Conservation (phyloP, 495 filamentous ascomycete species). For the Hamigera avellanea region DNA sequence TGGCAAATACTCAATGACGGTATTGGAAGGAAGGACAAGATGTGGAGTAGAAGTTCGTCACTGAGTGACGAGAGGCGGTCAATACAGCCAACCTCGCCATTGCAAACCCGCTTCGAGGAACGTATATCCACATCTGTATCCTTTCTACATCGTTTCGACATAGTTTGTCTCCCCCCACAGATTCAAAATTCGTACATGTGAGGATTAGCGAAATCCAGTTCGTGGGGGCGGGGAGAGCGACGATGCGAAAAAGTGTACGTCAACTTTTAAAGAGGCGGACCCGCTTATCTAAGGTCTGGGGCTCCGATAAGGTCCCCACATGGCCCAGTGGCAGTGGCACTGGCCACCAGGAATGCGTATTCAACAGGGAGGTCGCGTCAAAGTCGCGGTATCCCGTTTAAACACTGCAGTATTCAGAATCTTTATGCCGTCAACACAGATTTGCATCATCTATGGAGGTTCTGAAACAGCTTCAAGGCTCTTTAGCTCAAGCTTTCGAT, state of each 20-base stretch:
- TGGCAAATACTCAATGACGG: conserved; percentile 58
- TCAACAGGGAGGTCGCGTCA: too few relatives aligned
- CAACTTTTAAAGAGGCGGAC: too few relatives aligned
- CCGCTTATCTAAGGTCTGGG: too few relatives aligned
- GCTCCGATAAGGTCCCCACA: too few relatives aligned
- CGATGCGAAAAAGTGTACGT: too few relatives aligned
- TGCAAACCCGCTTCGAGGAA: conserved; percentile 26
- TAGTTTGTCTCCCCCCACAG: conserved; percentile 8
- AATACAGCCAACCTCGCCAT: conserved; percentile 5
- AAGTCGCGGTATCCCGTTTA: too few relatives aligned
- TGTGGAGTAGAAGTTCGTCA: conserved; percentile 78
- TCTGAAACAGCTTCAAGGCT: conserved; percentile 23
- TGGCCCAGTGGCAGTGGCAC: too few relatives aligned
- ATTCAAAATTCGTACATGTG: too few relatives aligned
- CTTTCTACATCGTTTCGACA: conserved; percentile 34
- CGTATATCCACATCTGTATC: conserved; percentile 6
- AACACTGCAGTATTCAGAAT: too few relatives aligned
- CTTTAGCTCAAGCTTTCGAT: conserved; percentile 19
- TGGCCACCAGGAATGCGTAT: too few relatives aligned
- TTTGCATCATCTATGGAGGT: conserved; percentile 20
- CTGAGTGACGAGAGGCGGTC: conserved; percentile 55
- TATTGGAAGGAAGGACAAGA: conserved; percentile 65
- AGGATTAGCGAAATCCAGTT: too few relatives aligned
- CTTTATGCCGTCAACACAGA: conserved; percentile 1
- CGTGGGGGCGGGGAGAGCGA: too few relatives aligned